phyloP scores from a whole-genome alignment of 495 filamentous ascomycete species.

The Lasiosphaeria ovina region DNA sequence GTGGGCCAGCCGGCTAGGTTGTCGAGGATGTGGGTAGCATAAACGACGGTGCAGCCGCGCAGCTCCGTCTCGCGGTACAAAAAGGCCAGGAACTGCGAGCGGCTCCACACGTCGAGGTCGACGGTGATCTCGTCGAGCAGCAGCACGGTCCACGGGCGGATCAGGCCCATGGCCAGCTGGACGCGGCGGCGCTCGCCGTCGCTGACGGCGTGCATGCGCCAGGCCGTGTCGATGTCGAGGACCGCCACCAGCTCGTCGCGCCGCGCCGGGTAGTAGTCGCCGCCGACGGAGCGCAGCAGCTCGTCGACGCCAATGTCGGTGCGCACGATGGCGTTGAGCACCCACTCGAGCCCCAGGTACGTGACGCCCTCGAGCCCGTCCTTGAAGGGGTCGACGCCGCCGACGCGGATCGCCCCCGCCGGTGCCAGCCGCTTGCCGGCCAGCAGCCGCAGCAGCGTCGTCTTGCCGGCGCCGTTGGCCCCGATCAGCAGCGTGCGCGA shows the following conservation, averaged over 20 bases:
- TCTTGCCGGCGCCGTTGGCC: conserved; percentile 97
- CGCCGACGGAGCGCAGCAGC: conserved; percentile 81
- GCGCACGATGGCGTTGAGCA: conserved; percentile 93
- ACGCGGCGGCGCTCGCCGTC: conserved; percentile 91
- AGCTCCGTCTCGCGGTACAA: conserved; percentile 81
- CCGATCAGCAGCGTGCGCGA: conserved; percentile 92
- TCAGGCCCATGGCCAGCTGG: conserved; percentile 91
- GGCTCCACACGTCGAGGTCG: conserved; percentile 82
- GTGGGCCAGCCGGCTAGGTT: conserved; percentile 91
- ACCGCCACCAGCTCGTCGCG: conserved; percentile 84
- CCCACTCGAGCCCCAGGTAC: conserved; percentile 97
- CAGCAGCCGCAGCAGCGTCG: conserved; percentile 80
- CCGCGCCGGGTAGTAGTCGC: conserved; percentile 73
- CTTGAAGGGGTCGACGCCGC: conserved; percentile 86
- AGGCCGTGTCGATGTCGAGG: conserved; percentile 85
- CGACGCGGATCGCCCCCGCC: conserved; percentile 64
- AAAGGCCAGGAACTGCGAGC: conserved; percentile 82
- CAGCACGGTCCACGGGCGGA: conserved; percentile 89
- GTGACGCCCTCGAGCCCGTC: conserved; percentile 86
- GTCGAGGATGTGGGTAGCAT: conserved; percentile 96
- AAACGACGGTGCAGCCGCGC: conserved; percentile 85
- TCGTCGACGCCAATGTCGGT: conserved; percentile 90
- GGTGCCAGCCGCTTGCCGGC: conserved; percentile 94
- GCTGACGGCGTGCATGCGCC: conserved; percentile 92
- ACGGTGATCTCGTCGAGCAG: conserved; percentile 97